A percentile compares a stretch with the other conserved stretches of the same genome.
Conservation (phyloP, 2,329 filamentous ascomycete genomes). For the Venturia nashicola region DNA sequence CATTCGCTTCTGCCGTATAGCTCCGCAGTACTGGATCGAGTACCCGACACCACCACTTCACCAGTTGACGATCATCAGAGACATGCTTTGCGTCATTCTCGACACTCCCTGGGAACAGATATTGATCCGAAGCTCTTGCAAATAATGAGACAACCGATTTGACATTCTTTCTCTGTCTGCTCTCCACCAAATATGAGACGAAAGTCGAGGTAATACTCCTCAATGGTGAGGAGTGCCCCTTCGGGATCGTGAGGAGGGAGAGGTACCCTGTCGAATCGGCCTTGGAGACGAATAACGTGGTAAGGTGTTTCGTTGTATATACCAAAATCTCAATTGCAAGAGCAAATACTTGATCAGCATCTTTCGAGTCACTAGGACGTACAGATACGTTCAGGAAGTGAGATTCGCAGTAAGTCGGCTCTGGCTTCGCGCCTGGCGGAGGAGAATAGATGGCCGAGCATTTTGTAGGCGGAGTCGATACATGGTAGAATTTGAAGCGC, state of each 20-base stretch:
- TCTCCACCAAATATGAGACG: conserved; percentile 58
- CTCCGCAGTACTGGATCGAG: conserved; percentile 60
- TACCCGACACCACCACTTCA: conserved; percentile 92
- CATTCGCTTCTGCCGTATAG: conserved; percentile 28
- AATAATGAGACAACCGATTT: conserved; percentile 79
- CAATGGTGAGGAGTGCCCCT: conserved; percentile 57
- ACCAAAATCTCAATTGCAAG: conserved; percentile 81
- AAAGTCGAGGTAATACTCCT: conserved; percentile 64
- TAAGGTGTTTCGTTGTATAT: conserved; percentile 67
- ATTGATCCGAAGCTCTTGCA: conserved; percentile 82
- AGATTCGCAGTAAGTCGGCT: conserved; percentile 74
- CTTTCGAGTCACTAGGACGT: conserved; percentile 13
- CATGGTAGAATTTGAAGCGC: conserved; percentile 64
- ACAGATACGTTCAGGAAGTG: conserved; percentile 60
- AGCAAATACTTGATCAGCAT: conserved; percentile 47
- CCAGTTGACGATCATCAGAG: conserved; percentile 75
- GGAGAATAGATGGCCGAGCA: conserved; percentile 69
- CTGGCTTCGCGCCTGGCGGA: conserved; percentile 56
- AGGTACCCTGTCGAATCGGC: conserved; percentile 92
- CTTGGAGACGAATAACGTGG: conserved; percentile 89
- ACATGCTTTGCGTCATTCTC: conserved; percentile 82
- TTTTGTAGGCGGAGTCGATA: conserved; percentile 70
- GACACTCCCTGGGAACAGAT: conserved; percentile 85
- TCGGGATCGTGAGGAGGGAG: conserved; percentile 31
- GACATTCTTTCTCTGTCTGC: conserved; percentile 49